phyloP scores from a whole-genome alignment of 2,329 filamentous ascomycete species.

The Colletotrichum sp. region DNA sequence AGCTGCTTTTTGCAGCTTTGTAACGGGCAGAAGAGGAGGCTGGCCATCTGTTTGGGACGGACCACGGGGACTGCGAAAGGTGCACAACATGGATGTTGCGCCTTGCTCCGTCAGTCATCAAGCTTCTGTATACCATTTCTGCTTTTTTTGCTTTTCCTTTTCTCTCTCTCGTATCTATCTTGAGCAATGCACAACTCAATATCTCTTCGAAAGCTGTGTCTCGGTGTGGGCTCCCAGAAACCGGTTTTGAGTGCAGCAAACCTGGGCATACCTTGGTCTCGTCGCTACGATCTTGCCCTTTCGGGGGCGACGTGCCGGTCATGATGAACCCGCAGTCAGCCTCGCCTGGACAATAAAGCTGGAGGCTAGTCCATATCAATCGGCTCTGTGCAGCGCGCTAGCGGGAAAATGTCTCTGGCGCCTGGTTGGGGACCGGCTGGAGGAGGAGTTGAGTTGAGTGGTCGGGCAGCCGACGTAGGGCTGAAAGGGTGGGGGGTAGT shows the following conservation, averaged over 20 bases:
- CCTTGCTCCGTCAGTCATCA: not conserved
- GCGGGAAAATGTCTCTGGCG: constrained; percentile 2
- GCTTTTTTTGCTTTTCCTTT: not conserved
- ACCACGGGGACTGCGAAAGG: not conserved
- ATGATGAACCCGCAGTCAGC: constrained; percentile 4
- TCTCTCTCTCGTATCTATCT: not conserved
- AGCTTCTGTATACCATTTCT: constrained; percentile 10
- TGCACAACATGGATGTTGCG: not conserved
- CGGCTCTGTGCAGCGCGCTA: constrained; percentile 4
- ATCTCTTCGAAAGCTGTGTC: not conserved
- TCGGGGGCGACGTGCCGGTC: not conserved
- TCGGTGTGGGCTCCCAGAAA: not conserved
- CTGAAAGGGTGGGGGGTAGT: not conserved
- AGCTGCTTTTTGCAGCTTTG: not conserved
- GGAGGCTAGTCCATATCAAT: constrained; percentile 9
- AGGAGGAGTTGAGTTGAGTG: not conserved
- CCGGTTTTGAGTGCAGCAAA: not conserved
- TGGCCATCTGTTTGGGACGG: not conserved
- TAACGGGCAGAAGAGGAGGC: not conserved
- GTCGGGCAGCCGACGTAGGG: not conserved
- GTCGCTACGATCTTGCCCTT: not conserved
- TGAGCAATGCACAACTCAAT: constrained; percentile 1
- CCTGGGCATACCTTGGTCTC: not conserved
- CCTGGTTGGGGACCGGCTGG: not conserved
- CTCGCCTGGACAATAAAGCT: constrained; percentile 18